Evolutionary conservation across 2,329 filamentous ascomycete genomes (phyloP).

Genomic region (Alternaria ventricosa): DNA sequence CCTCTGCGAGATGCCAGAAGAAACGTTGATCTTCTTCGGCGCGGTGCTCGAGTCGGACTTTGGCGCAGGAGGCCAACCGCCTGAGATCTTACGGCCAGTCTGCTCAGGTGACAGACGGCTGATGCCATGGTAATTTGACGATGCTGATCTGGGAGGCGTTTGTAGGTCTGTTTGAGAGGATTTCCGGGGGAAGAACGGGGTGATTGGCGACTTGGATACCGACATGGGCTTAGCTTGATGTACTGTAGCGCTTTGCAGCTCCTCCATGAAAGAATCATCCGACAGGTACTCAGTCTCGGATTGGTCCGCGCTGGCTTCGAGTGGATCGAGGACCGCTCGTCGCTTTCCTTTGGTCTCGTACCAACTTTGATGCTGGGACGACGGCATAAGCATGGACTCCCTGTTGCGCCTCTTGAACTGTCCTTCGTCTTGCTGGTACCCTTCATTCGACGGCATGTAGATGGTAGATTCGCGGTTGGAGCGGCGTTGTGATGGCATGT

Average conservation of each 20-base stretch:
- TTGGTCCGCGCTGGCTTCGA: slow-evolving; percentile 47
- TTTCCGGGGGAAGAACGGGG: slow-evolving; percentile 62
- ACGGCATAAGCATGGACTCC: slow-evolving; percentile 37
- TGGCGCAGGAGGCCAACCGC: slow-evolving; percentile 38
- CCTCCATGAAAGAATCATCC: slow-evolving; percentile 86
- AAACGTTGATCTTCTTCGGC: slow-evolving; percentile 80
- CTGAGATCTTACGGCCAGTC: slow-evolving; percentile 36
- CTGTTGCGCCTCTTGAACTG: slow-evolving; percentile 31
- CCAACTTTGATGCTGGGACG: slow-evolving; percentile 32
- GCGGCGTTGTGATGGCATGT: slow-evolving; percentile 24
- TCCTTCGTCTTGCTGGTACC: slow-evolving; percentile 19
- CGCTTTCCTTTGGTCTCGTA: slow-evolving; percentile 48
- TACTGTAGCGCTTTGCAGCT: slow-evolving; percentile 80
- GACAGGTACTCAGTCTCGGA: slow-evolving; percentile 62
- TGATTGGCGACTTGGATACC: slow-evolving; percentile 78
- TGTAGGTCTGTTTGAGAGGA: slow-evolving; percentile 30
- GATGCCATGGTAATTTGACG: slow-evolving; percentile 42
- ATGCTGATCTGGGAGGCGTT: slow-evolving; percentile 42
- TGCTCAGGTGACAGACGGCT: slow-evolving; percentile 39
- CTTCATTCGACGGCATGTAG: slow-evolving; percentile 32
- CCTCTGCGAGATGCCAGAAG: slow-evolving; percentile 88
- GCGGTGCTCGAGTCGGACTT: slow-evolving; percentile 32
- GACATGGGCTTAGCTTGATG: slow-evolving; percentile 82
- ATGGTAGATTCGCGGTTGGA: slow-evolving; percentile 45
- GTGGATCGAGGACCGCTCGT: slow-evolving; percentile 49